Base-by-base conservation (phyloP, 2,329 filamentous ascomycete genomes). In the Chrysoporthe austroafricana region DNA sequence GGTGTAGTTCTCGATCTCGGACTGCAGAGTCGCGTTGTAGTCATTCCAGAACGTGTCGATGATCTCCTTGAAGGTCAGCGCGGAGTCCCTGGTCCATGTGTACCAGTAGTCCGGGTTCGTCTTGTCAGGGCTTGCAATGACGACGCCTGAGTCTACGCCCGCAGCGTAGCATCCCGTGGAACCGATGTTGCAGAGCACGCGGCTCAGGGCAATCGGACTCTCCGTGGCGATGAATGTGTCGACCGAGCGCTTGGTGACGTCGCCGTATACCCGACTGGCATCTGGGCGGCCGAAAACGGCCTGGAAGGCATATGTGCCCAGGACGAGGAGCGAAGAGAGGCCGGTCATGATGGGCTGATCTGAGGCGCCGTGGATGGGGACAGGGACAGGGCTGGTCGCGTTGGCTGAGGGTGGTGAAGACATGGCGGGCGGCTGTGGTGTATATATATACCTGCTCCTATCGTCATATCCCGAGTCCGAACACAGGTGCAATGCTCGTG, bases 51-150 rank as follows among this genome's bases (percentile, higher is more conserved):
- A 90, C 26, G 86, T 82, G 72, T 94, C 91, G 9, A 91, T 81
- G 18, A 94, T 78, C 34, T 82, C 81, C 79, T 92, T 93, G 80
- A 91, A 87, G 2, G 88, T 87, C 42, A 94, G 82, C 34, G 89
- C 90, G 18, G 90, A 85, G 76, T 95, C 92, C 73, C 92, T 82
- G 1, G 89, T 93, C 92, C 92, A 95, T 0, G 90, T 93, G 74
- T 88, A 94, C 74, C 86, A 94, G 77, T 94, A 90, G 72, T 88
- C 80, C 5, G 87, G 88, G 62, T 85, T 78, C 18, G 71, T 71
- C 46, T 78, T 85, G 70, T 83, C 85, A 4, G 88, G 88, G 54
- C 83, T 85, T 18, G 88, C 88, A 73, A 90, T 78, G 18, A 89
- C 85, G 44, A 85, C 74, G 3, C 87, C 87, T 1, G 82, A 74